A percentile compares a stretch with the other conserved stretches of the same genome.
These are phyloP conservation scores for Zymoseptoria crescenta DNA, from an alignment of 2,329 filamentous ascomycete species.

Conservation along the genomic window DNA sequence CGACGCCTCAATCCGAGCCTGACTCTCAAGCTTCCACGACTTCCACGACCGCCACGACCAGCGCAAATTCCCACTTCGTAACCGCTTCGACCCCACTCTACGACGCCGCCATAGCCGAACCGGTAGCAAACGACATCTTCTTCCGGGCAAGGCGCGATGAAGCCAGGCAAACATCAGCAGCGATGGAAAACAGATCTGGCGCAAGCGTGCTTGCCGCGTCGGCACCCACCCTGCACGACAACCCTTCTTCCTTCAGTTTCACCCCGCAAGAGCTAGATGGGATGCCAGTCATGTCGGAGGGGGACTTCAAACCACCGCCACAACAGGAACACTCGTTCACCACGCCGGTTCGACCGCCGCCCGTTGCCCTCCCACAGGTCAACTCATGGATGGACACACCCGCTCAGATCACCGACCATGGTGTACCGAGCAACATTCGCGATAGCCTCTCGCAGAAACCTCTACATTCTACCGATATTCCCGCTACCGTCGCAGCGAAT, in stretches of 20 bases:
- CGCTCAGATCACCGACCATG: slow-evolving; percentile 12
- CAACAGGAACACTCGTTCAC: not conserved
- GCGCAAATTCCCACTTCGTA: not conserved
- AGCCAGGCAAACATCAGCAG: not conserved
- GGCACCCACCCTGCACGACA: not conserved
- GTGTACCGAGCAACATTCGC: slow-evolving; percentile 15
- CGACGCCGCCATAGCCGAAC: not conserved
- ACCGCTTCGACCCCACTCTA: not conserved
- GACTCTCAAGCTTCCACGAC: no score
- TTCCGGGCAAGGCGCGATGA: not conserved
- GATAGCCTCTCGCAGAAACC: slow-evolving; percentile 4
- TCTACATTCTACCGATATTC: not conserved
- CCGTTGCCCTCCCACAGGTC: not conserved
- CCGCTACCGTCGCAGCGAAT: not conserved
- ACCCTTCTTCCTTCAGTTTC: not conserved
- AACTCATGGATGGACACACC: slow-evolving; percentile 9
- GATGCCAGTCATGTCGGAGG: not conserved
- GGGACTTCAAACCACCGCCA: not conserved
- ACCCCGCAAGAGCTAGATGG: not conserved
- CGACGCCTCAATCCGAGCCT: no score
- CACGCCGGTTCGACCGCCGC: not conserved
- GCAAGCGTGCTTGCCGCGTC: not conserved
- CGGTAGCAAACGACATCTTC: not conserved
- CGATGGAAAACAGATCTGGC: not conserved
- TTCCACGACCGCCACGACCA: not conserved